These are phyloP conservation scores for Rhodotorula sp. DNA, from an alignment of 1,284 basidiomycete genomes.

Conservation along the genomic window DNA sequence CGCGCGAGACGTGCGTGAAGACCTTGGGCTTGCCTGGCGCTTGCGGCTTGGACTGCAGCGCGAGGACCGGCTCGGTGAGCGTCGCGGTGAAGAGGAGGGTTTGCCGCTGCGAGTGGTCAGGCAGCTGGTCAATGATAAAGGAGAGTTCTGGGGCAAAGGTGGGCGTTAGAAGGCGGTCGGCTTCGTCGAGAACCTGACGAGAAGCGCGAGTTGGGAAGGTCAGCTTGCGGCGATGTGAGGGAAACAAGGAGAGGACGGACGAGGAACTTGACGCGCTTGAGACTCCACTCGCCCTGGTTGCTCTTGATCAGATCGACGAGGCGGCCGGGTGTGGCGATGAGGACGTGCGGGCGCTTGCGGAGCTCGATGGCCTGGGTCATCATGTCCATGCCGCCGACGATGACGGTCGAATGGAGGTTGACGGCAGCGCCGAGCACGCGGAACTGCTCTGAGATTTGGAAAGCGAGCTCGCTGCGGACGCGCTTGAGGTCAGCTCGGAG, in stretches of 20 bases:
- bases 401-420: constrained; percentile 77
- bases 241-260: constrained; percentile 56
- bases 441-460: constrained; percentile 96
- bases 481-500: not conserved
- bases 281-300: constrained; percentile 72
- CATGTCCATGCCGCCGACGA: constrained; percentile 99
- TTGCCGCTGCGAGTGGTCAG: constrained; percentile 70
- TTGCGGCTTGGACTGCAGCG: constrained; percentile 71
- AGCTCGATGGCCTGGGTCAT: constrained; percentile 90
- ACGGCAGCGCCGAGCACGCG: constrained; percentile 81
- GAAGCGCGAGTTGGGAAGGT: too few relatives aligned
- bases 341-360: constrained; percentile 80
- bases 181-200: constrained; percentile 85
- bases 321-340: constrained; percentile 94
- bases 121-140: constrained; percentile 75
- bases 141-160: constrained; percentile 87
- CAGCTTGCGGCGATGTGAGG: not conserved
- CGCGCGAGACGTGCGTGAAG: constrained; percentile 80
- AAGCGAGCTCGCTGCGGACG: constrained; percentile 78
- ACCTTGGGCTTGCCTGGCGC: constrained; percentile 80
- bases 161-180: constrained; percentile 85
- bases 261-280: constrained; percentile 81
- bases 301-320: constrained; percentile 88
- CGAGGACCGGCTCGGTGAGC: constrained; percentile 81
- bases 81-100: constrained; percentile 98